A percentile compares a stretch with the other conserved stretches of the same genome.
These are phyloP conservation scores for Acanthamoeba healyi DNA, from an alignment of 208 protist genomes.

Conservation along the genomic window DNA sequence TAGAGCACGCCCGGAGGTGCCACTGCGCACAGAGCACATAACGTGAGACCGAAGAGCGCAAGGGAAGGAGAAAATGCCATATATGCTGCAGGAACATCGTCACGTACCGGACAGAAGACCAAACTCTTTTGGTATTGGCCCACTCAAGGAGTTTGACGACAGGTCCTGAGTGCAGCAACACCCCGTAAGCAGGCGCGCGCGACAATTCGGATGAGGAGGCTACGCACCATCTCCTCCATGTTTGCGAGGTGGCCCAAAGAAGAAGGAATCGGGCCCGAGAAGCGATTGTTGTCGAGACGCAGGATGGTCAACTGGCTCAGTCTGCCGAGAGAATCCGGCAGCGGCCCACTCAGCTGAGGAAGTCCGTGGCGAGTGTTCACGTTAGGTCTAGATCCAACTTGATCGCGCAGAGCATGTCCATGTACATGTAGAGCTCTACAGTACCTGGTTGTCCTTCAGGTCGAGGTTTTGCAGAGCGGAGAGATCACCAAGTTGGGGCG, in stretches of 20 bases:
- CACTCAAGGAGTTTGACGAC: background rate
- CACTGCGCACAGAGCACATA: background rate
- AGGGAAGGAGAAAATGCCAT: no score
- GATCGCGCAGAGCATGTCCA: no score
- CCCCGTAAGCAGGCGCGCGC: no score
- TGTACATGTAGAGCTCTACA: no score
- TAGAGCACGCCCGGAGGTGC: background rate
- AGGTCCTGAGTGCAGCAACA: background rate
- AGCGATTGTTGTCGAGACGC: background rate
- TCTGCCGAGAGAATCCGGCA: background rate
- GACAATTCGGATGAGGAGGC: background rate
- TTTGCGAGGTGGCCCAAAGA: background rate
- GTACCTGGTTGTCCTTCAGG: slow-evolving; percentile 24
- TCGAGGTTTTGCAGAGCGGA: slow-evolving; percentile 10
- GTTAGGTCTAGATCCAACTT: no score
- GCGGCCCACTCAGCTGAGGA: background rate
- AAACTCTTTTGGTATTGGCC: background rate
- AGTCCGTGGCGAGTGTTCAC: no score
- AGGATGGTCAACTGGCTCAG: background rate
- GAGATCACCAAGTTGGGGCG: background rate
- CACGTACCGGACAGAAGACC: background rate
- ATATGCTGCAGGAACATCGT: no score
- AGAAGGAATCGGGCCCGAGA: background rate
- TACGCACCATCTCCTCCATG: background rate
- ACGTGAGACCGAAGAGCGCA: no score